Base-by-base conservation (phyloP, 1,284 basidiomycete species). In the Sanghuangporus sanghuang region DNA sequence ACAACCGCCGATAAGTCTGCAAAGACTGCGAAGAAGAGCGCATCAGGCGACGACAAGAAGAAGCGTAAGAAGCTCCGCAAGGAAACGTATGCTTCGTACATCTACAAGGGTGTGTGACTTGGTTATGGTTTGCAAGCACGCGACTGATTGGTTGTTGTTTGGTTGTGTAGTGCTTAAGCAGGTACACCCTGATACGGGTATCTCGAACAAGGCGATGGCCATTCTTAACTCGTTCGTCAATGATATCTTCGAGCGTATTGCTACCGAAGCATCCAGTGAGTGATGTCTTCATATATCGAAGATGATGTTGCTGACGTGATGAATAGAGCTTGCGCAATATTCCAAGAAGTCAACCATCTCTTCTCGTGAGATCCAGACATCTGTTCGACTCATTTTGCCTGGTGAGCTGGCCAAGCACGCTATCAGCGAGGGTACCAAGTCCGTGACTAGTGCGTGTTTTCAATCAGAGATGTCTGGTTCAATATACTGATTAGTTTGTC, bases 371-470 rank as follows among this genome's bases (percentile, higher is more conserved):
- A 88, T 89, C 73, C 87, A 89, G 76, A 89, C 87, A n/a, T 77
- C 84, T 60, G 86, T 87, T 65, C 82, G 87, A 64, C 80, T 89
- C 66, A 87, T 89, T 75, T 80, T 89, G 42, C 87, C 87, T 60
- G 87, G 86, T 74, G 87, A 90, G 76, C 79, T 90, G 62, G 86
- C 86, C 70, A 92, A 91, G 83, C 89, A 92, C 77, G 89, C 89
- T 72, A 90, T 93, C 77, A 90, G 89, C 21, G 90, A 93, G 77
- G 90, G 90, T 52, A 90, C 87, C 66, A 90, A 89, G 79, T 66
- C 65, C 46, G 65, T 66, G 6, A 66, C 65, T 14, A 66, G 65
- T 66, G 36, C 11, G 65, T 63, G 12, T 46, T 8, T 44, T 42
- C 40, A 27, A 12, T 57, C 14, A 39, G 6, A 4, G n/a, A 40